These are phyloP conservation scores for Hawksworthiomyces lignivorus DNA, from an alignment of 2,329 filamentous ascomycete genomes.

Conservation along the genomic window DNA sequence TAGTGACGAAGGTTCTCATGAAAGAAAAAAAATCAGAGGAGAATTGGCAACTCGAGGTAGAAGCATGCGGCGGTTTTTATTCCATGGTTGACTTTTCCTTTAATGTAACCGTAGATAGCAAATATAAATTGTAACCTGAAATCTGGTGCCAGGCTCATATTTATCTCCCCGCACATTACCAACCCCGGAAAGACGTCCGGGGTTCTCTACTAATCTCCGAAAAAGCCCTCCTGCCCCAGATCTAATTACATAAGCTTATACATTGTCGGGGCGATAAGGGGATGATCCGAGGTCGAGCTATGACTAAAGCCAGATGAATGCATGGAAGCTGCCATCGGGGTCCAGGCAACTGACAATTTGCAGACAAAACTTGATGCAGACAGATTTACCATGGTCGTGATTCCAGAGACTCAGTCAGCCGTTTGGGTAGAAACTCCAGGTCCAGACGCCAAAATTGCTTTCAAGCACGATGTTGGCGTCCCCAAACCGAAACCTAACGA, in stretches of 20 bases:
- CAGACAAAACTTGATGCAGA: no score
- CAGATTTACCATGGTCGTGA: neutral
- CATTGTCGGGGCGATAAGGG: no score
- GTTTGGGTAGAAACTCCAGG: constrained; percentile 5
- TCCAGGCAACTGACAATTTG: no score
- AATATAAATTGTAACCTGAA: neutral
- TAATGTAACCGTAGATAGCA: no score
- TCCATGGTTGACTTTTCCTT: neutral
- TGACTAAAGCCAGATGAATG: no score
- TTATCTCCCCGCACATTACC: constrained; percentile 1
- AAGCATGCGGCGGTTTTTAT: no score
- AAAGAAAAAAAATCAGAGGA: no score
- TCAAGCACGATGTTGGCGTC: constrained; percentile 5
- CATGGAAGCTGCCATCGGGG: no score
- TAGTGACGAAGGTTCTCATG: no score
- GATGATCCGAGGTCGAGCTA: no score
- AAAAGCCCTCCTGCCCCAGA: neutral
- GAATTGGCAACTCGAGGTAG: no score
- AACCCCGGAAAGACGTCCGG: neutral
- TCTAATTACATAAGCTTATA: neutral
- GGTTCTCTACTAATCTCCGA: neutral
- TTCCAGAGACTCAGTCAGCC: neutral
- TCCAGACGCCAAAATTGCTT: neutral
- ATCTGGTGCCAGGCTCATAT: neutral
- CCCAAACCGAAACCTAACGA: neutral